phyloP scores from a whole-genome alignment of 1,284 basidiomycete species.

The Apiotrichum veenhuisii region DNA sequence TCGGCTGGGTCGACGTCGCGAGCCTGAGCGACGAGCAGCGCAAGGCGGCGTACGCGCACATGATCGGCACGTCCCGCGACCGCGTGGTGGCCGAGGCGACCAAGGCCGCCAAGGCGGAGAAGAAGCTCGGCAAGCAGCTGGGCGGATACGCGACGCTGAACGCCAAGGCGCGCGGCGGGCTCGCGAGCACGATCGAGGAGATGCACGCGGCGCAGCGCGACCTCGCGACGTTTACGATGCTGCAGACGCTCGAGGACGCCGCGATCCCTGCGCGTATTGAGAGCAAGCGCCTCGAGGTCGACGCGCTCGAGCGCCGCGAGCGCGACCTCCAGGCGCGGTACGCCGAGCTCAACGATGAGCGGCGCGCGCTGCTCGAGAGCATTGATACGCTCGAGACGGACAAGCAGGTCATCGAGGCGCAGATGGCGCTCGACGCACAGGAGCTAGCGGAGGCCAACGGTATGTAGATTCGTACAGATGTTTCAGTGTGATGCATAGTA shows the following conservation, averaged over 20 bases:
- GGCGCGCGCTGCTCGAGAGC: constrained; percentile 61
- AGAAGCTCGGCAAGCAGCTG: constrained; percentile 79
- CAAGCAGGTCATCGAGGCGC: constrained; percentile 44
- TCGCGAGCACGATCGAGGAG: constrained; percentile 66
- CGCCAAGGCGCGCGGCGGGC: constrained; percentile 62
- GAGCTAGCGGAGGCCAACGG: constrained; percentile 15
- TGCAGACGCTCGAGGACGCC: constrained; percentile 67
- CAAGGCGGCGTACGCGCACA: constrained; percentile 60
- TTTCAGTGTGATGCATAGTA: background rate
- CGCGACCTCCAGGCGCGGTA: constrained; percentile 71
- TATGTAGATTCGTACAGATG: background rate
- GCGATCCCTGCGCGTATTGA: constrained; percentile 71
- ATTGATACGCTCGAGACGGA: constrained; percentile 54
- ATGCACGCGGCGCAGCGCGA: constrained; percentile 66
- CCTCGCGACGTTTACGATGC: constrained; percentile 68
- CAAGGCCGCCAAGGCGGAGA: constrained; percentile 81
- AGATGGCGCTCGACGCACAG: constrained; percentile 46
- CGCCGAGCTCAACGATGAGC: constrained; percentile 71
- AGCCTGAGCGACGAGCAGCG: constrained; percentile 60
- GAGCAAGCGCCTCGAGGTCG: constrained; percentile 76
- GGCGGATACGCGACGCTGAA: constrained; percentile 87
- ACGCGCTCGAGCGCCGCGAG: constrained; percentile 70
- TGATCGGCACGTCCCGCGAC: constrained; percentile 65
- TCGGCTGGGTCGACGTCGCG: constrained; percentile 65
- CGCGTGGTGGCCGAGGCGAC: constrained; percentile 76